Base-by-base conservation (phyloP, 148 eudicot species). In the Spergularia bocconei region DNA sequence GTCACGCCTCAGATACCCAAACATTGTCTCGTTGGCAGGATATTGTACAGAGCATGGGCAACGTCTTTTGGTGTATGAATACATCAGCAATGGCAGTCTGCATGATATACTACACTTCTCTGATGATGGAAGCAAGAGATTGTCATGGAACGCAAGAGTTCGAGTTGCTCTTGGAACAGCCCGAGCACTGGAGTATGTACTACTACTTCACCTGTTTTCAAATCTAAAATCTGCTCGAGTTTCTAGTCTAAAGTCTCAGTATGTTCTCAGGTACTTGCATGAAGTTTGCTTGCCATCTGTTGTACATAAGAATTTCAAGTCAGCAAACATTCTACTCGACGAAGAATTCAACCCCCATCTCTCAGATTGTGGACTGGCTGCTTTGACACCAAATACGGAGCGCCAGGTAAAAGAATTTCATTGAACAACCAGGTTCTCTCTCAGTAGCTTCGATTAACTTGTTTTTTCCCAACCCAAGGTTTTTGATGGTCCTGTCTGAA, bases 281-380 rank as follows among this genome's bases (percentile, higher is more conserved):
- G 99, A 95, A 85, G 99, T 95, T n/a, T 95, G 99, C 81, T 79
- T 91, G 81, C 97, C 99, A 79, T 88, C 99, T 12, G 94, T 92
- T 82, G 98, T 95, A 75, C 99, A 92, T 88, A 86, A 89, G 77
- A 95, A 92, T 84, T 92, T 92, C 73, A 92, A 95, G 84, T 92
- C 99, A 13, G 97, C 98, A 52, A 95, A 95, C 76, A 95, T 95
- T 78, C 86, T 95, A 60, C 90, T 95, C 20, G 99, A 95, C 63
- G 97, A 95, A 25, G 96, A 95, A 83, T 87, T 91, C 62, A 92
- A 88, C 84, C 91, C 99, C 41, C 99, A 91, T 67, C 80, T 95
- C 70, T 95, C 98, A 77, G 99, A 92, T 81, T 90, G 91, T 76
- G 99, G 99, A 53, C 78, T 95, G 79, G 99, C 97, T 80, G 91